Base-by-base conservation (phyloP, 108 stramenopile species). In the Cyclotella baltica region DNA sequence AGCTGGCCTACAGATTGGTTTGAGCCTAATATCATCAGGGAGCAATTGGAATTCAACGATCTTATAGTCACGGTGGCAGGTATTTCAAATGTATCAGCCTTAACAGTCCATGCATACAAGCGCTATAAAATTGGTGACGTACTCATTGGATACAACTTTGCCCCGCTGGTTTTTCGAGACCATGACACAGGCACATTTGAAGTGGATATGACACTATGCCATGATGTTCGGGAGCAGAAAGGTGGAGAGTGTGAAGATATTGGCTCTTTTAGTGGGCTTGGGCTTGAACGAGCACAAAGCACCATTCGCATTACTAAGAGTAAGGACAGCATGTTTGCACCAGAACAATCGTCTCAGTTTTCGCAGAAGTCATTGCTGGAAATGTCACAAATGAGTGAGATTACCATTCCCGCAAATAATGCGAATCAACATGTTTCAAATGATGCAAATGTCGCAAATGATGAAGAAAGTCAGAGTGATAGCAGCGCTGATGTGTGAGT, bases 111-210 rank as follows among this genome's bases (percentile, higher is more conserved):
- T 27, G 38, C 31, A 48, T 68, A 33, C 31, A 48, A 48, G 13
- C 27, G 52, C 22, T 76, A 59, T 57, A 56, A 67, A 46, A 52
- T 67, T 38, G 61, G 67, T 27, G 78, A 79, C 48, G 78, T 79
- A 4, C 62, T 79, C 6, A 79, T 79, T 23, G 78, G 78, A 34
- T 79, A 57, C 72, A 73, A 79, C 40, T 79, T 79, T 58, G 78
- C 78, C 5, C 78, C 78, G 1, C 19, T 79, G 19, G 72, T 79
- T 6, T 79, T 73, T 40, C 71, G 63, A 58, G 47, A 79, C 18
- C 29, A 55, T 23, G 37, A 37, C 0, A 63, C 76, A 2, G 68
- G 76, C 31, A 20, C 27, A 29, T 35, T 77, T 29, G 76, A 77
- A 10, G 76, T 77, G 3, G 76, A 77, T 48, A 28, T 76, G 59